Evolutionary conservation across 768 basidiomycete species (phyloP).

Genomic region (Boletus insuetus): DNA sequence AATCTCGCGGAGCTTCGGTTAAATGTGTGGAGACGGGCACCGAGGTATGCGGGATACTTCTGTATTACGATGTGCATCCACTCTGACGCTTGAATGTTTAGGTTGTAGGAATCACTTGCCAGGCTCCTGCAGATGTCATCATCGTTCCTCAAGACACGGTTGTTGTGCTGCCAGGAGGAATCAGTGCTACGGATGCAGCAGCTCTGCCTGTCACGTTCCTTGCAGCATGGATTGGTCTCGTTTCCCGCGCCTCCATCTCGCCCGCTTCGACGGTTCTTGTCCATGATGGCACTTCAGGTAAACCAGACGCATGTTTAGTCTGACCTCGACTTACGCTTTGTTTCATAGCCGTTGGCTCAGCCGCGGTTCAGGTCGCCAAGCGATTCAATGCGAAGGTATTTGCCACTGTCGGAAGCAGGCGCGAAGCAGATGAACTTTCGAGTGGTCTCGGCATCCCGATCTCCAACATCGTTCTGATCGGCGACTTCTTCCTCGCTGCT

Average conservation of each 20-base stretch:
- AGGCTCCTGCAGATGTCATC: slow-evolving; percentile 14
- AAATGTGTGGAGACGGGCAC: slow-evolving; percentile 2
- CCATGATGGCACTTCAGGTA: slow-evolving; percentile 28
- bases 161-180: slow-evolving; percentile 11
- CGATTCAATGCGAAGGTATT: slow-evolving; percentile 20
- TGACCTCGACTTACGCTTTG: not conserved
- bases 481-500: slow-evolving; percentile 6
- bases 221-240: slow-evolving; percentile 28
- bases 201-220: slow-evolving; percentile 22
- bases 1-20: slow-evolving; percentile 14
- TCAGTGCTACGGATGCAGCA: slow-evolving; percentile 18
- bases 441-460: slow-evolving; percentile 5
- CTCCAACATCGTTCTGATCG: slow-evolving; percentile 11
- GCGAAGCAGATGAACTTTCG: slow-evolving; percentile 17
- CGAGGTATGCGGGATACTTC: not conserved
- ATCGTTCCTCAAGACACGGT: slow-evolving; percentile 14
- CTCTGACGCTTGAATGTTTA: slow-evolving; percentile 3
- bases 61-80: not conserved
- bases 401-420: slow-evolving; percentile 17
- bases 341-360: slow-evolving; percentile 20
- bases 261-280: slow-evolving; percentile 24
- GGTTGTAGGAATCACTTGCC: slow-evolving; percentile 21
- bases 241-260: slow-evolving; percentile 15
- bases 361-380: slow-evolving; percentile 27
- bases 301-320: not conserved